These are phyloP conservation scores for Sarocladium strictum DNA, from an alignment of 2,329 filamentous ascomycete species.

Conservation along the genomic window DNA sequence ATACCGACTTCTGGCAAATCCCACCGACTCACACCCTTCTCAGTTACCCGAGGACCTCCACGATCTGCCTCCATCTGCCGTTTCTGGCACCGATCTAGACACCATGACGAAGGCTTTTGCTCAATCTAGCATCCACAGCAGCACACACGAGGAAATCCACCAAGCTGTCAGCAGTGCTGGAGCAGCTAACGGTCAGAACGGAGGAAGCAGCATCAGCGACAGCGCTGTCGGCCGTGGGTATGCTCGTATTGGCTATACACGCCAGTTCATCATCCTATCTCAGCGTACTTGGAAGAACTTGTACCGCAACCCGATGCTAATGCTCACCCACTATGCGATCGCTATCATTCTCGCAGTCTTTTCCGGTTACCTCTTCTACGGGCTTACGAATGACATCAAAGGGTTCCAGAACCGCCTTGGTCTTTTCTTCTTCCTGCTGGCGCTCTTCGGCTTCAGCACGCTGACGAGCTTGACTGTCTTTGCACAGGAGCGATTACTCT, in stretches of 20 bases:
- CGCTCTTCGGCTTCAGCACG: constrained; percentile 94
- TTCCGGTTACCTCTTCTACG: constrained; percentile 93
- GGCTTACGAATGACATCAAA: constrained; percentile 88
- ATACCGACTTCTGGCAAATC: constrained; percentile 45
- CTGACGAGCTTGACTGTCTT: constrained; percentile 92
- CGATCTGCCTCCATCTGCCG: constrained; percentile 52
- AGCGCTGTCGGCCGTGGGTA: constrained; percentile 72
- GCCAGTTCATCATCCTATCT: constrained; percentile 87
- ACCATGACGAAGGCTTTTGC: constrained; percentile 70
- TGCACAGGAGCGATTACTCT: constrained; percentile 81
- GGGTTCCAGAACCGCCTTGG: constrained; percentile 97
- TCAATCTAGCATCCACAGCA: constrained; percentile 68
- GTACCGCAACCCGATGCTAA: constrained; percentile 94
- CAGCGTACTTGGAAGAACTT: constrained; percentile 93
- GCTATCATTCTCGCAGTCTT: constrained; percentile 91
- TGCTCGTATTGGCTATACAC: constrained; percentile 68
- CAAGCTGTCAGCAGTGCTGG: constrained; percentile 59
- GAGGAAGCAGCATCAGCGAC: constrained; percentile 47
- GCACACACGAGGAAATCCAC: constrained; percentile 72
- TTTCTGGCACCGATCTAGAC: constrained; percentile 72
- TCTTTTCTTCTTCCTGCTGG: constrained; percentile 94
- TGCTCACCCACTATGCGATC: constrained; percentile 97
- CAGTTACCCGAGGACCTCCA: constrained; percentile 66
- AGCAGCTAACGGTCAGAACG: constrained; percentile 58
- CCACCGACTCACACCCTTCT: constrained; percentile 39